Conservation (phyloP, 345 rosid species). For the Zanthoxylum bungeanum region DNA sequence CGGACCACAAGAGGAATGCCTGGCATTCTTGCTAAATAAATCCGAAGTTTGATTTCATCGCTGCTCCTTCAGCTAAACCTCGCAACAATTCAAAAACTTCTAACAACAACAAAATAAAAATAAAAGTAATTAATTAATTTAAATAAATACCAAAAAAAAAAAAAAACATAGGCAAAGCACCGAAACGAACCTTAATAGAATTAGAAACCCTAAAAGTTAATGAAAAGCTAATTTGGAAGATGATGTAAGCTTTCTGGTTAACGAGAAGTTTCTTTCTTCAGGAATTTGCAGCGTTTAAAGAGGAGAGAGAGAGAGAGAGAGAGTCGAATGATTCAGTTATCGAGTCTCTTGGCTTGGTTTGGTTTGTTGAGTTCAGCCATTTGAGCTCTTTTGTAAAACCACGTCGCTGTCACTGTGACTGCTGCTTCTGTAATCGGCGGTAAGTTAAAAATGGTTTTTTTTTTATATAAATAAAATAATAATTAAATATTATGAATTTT, state of each 20-base stretch:
- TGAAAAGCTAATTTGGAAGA: background rate
- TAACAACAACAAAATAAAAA: background rate
- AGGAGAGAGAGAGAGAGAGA: background rate
- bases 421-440: background rate
- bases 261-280: background rate
- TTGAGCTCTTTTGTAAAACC: background rate
- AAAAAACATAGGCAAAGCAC: background rate
- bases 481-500: too few species aligned
- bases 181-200: background rate
- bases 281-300: background rate
- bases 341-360: background rate
- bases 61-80: constrained; percentile 18
- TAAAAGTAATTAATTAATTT: background rate
- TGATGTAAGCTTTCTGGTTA: background rate
- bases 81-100: background rate
- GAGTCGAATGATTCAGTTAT: background rate
- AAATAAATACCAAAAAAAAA: too few species aligned
- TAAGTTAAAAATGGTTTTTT: background rate
- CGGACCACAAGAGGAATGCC: constrained; percentile 84
- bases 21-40: constrained; percentile 64
- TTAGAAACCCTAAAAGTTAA: background rate
- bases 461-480: too few species aligned
- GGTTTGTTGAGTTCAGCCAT: constrained; percentile 2
- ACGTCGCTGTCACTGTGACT: too few species aligned
- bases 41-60: constrained; percentile 38